A percentile compares a stretch with the other conserved stretches of the same genome.
These are phyloP conservation scores for Suillus spraguei DNA, from an alignment of 768 basidiomycete species.

Conservation along the genomic window DNA sequence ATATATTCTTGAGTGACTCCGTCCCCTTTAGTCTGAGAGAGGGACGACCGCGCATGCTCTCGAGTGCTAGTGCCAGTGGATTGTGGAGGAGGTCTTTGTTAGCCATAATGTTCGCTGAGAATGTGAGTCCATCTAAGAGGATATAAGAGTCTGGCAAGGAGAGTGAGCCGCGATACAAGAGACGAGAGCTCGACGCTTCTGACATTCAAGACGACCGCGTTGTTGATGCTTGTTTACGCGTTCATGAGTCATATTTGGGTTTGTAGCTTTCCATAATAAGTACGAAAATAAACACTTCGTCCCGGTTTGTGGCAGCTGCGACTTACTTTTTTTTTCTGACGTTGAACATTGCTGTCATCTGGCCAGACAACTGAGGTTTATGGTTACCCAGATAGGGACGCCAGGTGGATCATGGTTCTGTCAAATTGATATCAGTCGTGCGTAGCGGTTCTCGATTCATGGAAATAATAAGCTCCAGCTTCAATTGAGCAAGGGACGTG, in stretches of 20 bases:
- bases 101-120: slow-evolving; percentile 50
- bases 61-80: slow-evolving; percentile 1
- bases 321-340: neutral
- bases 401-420: neutral
- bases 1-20: slow-evolving; percentile 54
- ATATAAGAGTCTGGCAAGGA: slow-evolving; percentile 74
- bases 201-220: slow-evolving; percentile 4
- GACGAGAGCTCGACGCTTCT: slow-evolving; percentile 3
- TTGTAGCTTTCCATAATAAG: no score
- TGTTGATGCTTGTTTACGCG: slow-evolving; percentile 5
- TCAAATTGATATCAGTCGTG: neutral
- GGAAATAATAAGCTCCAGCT: neutral
- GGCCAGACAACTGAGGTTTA: neutral
- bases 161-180: slow-evolving; percentile 39
- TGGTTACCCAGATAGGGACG: neutral
- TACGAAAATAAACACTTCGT: neutral
- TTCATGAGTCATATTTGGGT: no score
- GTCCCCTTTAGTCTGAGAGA: slow-evolving; percentile 60
- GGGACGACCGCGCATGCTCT: slow-evolving; percentile 74
- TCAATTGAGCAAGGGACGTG: neutral
- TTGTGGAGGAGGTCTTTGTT: slow-evolving; percentile 44
- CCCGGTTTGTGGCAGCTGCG: neutral
- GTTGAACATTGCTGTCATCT: neutral
- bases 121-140: slow-evolving; percentile 73
- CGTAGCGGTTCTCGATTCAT: neutral